A percentile compares a stretch with the other conserved stretches of the same genome.
Conservation (phyloP, 179 eudicot species). For the Actinidia polygama region DNA sequence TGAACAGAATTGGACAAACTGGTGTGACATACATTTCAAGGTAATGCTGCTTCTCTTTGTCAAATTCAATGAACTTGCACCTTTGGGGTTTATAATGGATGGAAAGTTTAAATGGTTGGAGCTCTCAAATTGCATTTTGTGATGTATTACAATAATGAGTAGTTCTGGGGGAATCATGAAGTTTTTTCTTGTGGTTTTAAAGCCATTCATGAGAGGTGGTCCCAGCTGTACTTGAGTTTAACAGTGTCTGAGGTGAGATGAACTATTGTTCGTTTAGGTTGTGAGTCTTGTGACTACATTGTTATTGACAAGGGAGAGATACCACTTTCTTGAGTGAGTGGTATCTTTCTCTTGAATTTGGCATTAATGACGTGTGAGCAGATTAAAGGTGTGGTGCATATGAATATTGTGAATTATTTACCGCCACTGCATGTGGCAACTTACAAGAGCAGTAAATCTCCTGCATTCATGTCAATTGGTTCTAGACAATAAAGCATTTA, state of each 20-base stretch:
- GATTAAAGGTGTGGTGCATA: neutral
- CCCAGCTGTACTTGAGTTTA: neutral
- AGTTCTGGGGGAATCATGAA: neutral
- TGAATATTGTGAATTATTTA: neutral
- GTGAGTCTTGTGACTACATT: neutral
- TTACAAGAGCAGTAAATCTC: neutral
- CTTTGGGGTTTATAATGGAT: conserved; percentile 7
- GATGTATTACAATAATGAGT: neutral
- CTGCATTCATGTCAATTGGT: neutral
- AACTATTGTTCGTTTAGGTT: neutral
- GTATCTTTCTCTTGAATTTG: neutral
- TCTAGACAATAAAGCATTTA: neutral
- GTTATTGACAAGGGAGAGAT: neutral
- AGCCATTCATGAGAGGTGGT: neutral
- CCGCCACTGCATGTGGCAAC: neutral
- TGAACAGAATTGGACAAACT: conserved; percentile 86
- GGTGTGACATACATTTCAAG: conserved; percentile 96
- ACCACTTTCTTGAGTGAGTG: neutral
- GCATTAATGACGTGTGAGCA: neutral
- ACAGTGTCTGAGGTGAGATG: neutral
- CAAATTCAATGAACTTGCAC: neutral
- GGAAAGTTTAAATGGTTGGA: conserved; percentile 4
- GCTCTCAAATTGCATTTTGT: neutral
- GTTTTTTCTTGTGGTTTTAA: neutral
- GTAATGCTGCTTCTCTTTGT: conserved; percentile 36